Evolutionary conservation across 345 rosid genomes (phyloP).

Genomic region (Brassica nigra): DNA sequence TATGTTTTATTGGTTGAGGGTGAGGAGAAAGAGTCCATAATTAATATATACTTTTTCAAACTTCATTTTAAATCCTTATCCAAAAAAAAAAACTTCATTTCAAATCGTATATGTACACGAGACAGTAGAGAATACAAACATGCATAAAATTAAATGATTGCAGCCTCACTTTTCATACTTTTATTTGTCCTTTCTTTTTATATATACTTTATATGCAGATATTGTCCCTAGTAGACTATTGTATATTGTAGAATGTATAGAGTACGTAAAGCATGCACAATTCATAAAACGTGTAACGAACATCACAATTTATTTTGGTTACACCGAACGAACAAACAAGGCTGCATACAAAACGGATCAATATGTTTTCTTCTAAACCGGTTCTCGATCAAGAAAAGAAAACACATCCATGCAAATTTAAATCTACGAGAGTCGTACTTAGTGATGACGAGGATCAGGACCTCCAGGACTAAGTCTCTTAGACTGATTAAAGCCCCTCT

Average conservation of each 20-base stretch:
- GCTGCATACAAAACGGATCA: neutral
- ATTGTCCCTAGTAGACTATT: neutral
- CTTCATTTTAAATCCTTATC: neutral
- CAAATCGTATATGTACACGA: slow-evolving; percentile 16
- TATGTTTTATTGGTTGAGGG: no score
- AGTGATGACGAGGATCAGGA: slow-evolving; percentile 70
- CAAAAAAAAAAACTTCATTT: no score
- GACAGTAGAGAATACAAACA: slow-evolving; percentile 4
- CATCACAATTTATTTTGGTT: neutral
- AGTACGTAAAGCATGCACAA: neutral
- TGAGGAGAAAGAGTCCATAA: neutral
- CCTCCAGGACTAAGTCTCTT: slow-evolving; percentile 66
- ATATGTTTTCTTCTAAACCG: slow-evolving; percentile 32
- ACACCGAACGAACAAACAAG: slow-evolving; percentile 18
- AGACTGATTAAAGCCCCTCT: slow-evolving; percentile 40
- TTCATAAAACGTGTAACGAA: neutral
- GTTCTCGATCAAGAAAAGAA: slow-evolving; percentile 12
- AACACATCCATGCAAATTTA: neutral
- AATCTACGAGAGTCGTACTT: neutral
- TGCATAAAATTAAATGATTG: neutral
- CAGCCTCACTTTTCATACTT: slow-evolving; percentile 1
- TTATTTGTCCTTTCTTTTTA: slow-evolving; percentile 15
- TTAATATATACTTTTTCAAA: slow-evolving; percentile 5
- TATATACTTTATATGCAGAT: neutral
- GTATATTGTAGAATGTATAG: neutral